Evolutionary conservation across 495 filamentous ascomycete genomes (phyloP), one percentile per base, ranked within the genome.

Genomic region (Evansstolkia leycettana): DNA sequence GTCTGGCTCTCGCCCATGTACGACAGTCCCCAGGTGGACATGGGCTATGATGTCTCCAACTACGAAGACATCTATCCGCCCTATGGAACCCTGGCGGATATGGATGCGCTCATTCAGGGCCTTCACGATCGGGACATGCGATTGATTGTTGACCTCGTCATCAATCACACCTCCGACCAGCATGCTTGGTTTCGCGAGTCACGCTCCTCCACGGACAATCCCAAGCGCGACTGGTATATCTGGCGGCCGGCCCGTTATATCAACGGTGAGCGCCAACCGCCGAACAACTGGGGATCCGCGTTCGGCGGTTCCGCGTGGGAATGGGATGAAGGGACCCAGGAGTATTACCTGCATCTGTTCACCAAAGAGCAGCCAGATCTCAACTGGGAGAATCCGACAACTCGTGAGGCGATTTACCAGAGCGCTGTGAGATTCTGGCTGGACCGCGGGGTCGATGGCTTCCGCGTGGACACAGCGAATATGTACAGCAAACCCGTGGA

Each of bases 191-290:
- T 77, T 54, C 45, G 57, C 13, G 62, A 72, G 19, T 73, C 69
- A 1, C 56, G 65, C 3, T 55, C 54, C 1, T 69, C 61, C 26
- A 62, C 57, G 40, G 39, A 39, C 15, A 60, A 50, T 33, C 45
- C 70, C 7, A 75, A 76, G 31, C 65, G 71, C 7, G 62, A 69
- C 41, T 77, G 73, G 73, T 77, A 77, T 34, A 70, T 76, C 46
- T 77, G 73, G 73, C 61, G 63, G 36, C 57, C 61, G 7, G 51
- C 71, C 0, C 56, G 53, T 17, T 64, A 65, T 36, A 42, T 45
- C 1, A 40, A 64, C 17, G 72, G 73, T n/a, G 61, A 58, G 2
- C 62, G 67, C 4, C 47, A 50, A n/a, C 73, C 72, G 0, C 73
- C 73, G 0, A 78, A 73, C 36, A 78, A 78, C 47, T 78, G 70